phyloP scores from a whole-genome alignment of 2,329 filamentous ascomycete species.

The Colletotrichum limetticola region DNA sequence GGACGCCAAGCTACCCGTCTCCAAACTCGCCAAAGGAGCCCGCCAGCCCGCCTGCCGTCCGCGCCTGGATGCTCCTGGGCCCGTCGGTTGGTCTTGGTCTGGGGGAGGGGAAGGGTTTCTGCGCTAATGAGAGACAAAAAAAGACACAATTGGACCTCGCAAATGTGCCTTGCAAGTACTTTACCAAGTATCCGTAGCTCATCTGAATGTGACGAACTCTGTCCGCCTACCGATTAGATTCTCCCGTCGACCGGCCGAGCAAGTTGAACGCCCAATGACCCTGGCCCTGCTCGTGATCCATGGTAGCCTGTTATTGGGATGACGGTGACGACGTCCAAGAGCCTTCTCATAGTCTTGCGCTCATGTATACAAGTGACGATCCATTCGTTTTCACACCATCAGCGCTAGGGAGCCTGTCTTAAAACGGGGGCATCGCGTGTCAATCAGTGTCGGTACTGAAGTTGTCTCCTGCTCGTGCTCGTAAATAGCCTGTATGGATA shows the following conservation, averaged over 20 bases:
- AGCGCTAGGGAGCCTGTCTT: slow-evolving; percentile 6
- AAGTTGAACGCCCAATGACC: not conserved
- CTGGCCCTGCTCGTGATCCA: slow-evolving; percentile 14
- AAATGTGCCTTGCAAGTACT: not conserved
- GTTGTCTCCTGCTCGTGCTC: not conserved
- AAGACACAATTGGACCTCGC: not conserved
- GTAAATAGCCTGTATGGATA: not conserved
- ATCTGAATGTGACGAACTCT: not conserved
- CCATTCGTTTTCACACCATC: slow-evolving; percentile 22
- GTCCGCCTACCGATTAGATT: not conserved
- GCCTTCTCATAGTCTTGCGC: not conserved
- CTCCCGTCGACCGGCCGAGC: slow-evolving; percentile 12
- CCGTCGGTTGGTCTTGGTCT: slow-evolving; percentile 23
- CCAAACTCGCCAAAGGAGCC: not conserved
- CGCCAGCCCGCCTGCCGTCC: not conserved
- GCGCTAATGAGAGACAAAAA: not conserved
- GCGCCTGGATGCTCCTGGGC: slow-evolving; percentile 31
- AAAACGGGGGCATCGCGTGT: slow-evolving; percentile 28
- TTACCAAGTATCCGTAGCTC: not conserved
- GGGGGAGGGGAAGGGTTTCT: slow-evolving; percentile 5
- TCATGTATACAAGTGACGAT: not conserved
- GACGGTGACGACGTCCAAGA: slow-evolving; percentile 35
- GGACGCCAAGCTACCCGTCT: not conserved
- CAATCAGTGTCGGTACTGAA: slow-evolving; percentile 11
- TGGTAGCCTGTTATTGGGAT: slow-evolving; percentile 27